These are phyloP conservation scores for Auricularia auricula-judae DNA, from an alignment of 768 basidiomycete species.

Conservation along the genomic window DNA sequence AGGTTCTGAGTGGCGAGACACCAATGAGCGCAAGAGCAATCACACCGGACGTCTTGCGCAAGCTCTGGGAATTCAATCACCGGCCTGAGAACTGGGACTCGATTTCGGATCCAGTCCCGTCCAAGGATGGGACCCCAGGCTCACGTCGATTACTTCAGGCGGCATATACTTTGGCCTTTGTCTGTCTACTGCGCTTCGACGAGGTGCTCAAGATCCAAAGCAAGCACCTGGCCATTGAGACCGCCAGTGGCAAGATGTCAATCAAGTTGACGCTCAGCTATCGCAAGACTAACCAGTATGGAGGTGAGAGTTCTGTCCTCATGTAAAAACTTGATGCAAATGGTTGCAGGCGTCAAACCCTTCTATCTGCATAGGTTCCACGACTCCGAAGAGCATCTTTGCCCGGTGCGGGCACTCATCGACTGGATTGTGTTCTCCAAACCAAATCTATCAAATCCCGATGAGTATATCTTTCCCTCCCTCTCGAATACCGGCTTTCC, in stretches of 20 bases:
- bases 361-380: constrained; percentile 18
- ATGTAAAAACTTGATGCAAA: neutral
- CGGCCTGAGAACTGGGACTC: constrained; percentile 7
- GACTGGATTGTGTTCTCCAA: neutral
- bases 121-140: constrained; percentile 5
- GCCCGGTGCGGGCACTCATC: constrained; percentile 20
- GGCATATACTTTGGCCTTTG: constrained; percentile 23
- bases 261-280: constrained; percentile 16
- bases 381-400: constrained; percentile 20
- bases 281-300: constrained; percentile 20
- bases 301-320: constrained; percentile 12
- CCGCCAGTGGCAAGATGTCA: neutral
- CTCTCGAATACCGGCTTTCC: too few relatives aligned
- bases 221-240: constrained; percentile 13
- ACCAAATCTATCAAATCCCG: too few relatives aligned
- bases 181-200: constrained; percentile 24
- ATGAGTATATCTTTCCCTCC: too few relatives aligned
- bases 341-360: constrained; percentile 20
- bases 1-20: constrained; percentile 15
- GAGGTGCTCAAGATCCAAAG: constrained; percentile 24
- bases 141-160: constrained; percentile 19
- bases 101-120: neutral
- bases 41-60: constrained; percentile 15
- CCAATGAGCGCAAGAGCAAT: constrained; percentile 19
- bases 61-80: constrained; percentile 19